Conservation (phyloP, 176 grass and related monocot species). For the Aegilops longissima region DNA sequence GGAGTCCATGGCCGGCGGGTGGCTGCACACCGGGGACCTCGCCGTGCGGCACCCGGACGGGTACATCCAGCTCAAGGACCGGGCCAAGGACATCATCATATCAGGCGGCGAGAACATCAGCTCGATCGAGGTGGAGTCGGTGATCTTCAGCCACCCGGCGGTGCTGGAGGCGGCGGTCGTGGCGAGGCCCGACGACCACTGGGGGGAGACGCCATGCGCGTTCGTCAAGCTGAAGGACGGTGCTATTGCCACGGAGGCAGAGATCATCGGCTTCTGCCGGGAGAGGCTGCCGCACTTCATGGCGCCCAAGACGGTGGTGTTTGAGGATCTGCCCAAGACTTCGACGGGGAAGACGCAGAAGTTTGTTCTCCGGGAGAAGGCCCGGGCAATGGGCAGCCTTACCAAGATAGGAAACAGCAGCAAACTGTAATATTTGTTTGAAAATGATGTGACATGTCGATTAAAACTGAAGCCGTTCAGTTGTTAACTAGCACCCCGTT, state of each 20-base stretch:
- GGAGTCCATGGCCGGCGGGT: constrained; percentile 53
- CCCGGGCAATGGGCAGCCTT: constrained; percentile 64
- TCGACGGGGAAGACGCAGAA: constrained; percentile 89
- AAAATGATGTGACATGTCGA: too few species aligned
- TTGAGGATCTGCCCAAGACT: constrained; percentile 73
- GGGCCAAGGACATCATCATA: constrained; percentile 87
- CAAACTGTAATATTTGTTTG: constrained; percentile 36
- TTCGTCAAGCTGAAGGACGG: constrained; percentile 59
- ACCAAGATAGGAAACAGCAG: constrained; percentile 8
- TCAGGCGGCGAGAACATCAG: constrained; percentile 94
- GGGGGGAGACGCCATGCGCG: constrained; percentile 91
- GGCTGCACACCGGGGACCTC: constrained; percentile 61
- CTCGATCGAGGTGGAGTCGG: constrained; percentile 73
- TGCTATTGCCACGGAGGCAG: background rate
- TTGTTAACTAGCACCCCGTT: too few species aligned
- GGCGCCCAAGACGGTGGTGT: constrained; percentile 67
- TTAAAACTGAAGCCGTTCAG: too few species aligned
- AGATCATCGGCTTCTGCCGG: constrained; percentile 64
- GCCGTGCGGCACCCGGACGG: constrained; percentile 67
- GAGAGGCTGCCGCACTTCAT: constrained; percentile 61
- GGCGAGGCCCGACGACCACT: constrained; percentile 60
- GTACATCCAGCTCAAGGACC: constrained; percentile 67
- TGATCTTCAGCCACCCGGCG: constrained; percentile 61
- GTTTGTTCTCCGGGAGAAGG: constrained; percentile 57
- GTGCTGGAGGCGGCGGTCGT: constrained; percentile 80